A percentile compares a stretch with the other conserved stretches of the same genome.
Conservation (phyloP, 2,329 filamentous ascomycete genomes). For the Chaetothyriales sp. region DNA sequence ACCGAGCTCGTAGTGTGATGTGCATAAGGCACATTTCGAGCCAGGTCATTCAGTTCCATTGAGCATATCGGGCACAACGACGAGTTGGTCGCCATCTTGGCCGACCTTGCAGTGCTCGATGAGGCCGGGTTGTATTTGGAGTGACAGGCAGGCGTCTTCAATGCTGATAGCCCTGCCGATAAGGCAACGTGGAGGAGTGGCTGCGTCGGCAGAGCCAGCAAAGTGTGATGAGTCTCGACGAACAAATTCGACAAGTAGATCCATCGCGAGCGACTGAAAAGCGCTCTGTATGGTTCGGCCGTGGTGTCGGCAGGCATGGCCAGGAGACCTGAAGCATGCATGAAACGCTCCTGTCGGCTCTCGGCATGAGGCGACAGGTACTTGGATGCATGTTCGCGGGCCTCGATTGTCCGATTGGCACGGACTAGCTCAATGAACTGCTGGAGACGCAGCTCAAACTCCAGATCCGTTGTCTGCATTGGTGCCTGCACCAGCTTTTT, state of each 20-base stretch:
- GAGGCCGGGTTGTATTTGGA: conserved; percentile 40
- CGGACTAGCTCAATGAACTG: conserved; percentile 88
- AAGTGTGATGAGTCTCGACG: conserved; percentile 67
- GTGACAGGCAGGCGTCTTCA: conserved; percentile 92
- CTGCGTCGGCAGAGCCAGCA: conserved; percentile 66
- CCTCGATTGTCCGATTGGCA: conserved; percentile 56
- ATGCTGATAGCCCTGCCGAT: conserved; percentile 75
- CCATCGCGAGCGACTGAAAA: conserved; percentile 67
- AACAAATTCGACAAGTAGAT: conserved; percentile 62
- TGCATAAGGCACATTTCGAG: conserved; percentile 77
- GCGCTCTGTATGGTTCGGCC: conserved; percentile 46
- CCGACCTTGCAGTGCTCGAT: conserved; percentile 36
- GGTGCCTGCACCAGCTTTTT: conserved; percentile 50
- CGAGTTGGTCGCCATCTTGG: conserved; percentile 34
- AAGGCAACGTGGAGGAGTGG: conserved; percentile 84
- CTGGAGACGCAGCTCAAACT: conserved; percentile 85
- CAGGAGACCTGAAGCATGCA: conserved; percentile 62
- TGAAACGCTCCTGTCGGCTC: conserved; percentile 52
- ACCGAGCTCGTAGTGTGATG: conserved; percentile 90
- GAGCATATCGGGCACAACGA: conserved; percentile 91
- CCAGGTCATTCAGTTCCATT: conserved; percentile 83
- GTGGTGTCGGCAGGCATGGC: conserved; percentile 52
- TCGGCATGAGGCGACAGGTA: conserved; percentile 58
- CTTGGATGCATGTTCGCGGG: conserved; percentile 67
- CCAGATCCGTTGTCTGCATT: conserved; percentile 42